These are phyloP conservation scores for Lactarius sanguifluus DNA, from an alignment of 768 basidiomycete species.

Conservation along the genomic window DNA sequence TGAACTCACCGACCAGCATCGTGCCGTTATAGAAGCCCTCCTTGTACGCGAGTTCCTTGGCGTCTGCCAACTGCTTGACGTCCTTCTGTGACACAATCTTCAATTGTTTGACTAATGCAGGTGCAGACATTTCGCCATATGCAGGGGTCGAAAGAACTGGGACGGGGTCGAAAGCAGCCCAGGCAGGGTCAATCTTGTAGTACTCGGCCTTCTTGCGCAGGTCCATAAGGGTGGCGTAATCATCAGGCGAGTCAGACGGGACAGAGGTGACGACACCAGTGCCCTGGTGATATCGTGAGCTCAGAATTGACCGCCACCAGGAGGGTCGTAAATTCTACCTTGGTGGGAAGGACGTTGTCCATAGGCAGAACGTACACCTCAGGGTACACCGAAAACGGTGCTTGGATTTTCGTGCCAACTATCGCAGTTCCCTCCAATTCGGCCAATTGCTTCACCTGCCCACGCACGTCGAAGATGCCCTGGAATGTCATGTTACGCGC, in stretches of 20 bases:
- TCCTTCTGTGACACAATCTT: constrained; percentile 98
- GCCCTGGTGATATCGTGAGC: constrained; percentile 50
- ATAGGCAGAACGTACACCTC: constrained; percentile 98
- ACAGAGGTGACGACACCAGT: constrained; percentile 98
- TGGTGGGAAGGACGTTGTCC: constrained; percentile 96
- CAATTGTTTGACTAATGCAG: constrained; percentile 76
- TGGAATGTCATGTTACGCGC: constrained; percentile 99
- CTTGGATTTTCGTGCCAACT: constrained; percentile 86
- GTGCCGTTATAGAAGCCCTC: constrained; percentile 96
- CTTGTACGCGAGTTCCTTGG: constrained; percentile 97
- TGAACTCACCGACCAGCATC: constrained; percentile 90
- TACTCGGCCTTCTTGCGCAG: constrained; percentile 94
- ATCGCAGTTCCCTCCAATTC: constrained; percentile 79
- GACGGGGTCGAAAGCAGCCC: constrained; percentile 82
- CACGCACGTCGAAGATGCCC: constrained; percentile 71
- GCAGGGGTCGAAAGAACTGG: constrained; percentile 86
- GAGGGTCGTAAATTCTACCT: constrained; percentile 68
- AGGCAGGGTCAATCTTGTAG: constrained; percentile 90
- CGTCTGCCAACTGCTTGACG: constrained; percentile 87
- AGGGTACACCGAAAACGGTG: constrained; percentile 77
- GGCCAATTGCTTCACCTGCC: constrained; percentile 67
- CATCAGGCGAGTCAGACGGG: constrained; percentile 97
- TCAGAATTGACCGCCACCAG: neutral
- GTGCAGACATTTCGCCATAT: constrained; percentile 91
- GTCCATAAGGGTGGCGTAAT: constrained; percentile 86